These are phyloP conservation scores for Mycena galericulata DNA, from an alignment of 768 basidiomycete species.

Conservation along the genomic window DNA sequence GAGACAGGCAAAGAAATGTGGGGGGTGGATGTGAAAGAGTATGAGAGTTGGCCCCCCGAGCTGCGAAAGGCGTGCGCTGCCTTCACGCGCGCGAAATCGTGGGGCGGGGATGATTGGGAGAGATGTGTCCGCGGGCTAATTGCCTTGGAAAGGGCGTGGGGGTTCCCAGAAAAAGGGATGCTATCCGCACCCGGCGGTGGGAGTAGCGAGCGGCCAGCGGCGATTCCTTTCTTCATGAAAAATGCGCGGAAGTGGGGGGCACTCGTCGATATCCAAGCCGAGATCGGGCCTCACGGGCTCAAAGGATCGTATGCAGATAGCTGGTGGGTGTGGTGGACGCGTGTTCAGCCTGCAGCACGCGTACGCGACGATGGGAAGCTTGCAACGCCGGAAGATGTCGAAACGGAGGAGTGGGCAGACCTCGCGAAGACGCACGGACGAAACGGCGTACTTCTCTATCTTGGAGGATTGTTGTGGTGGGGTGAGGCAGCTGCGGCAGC, in stretches of 20 bases:
- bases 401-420: background rate
- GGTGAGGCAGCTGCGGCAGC: background rate
- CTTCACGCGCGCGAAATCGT: background rate
- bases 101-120: slow-evolving; percentile 9
- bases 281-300: background rate
- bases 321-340: slow-evolving; percentile 13
- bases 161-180: background rate
- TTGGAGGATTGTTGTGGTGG: slow-evolving; percentile 14
- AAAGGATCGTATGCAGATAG: background rate
- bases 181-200: background rate
- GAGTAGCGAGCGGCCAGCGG: background rate
- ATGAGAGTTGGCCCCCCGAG: too few relatives aligned
- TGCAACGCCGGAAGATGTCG: background rate
- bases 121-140: background rate
- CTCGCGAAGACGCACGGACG: background rate
- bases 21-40: background rate
- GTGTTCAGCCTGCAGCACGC: background rate
- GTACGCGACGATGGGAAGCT: background rate
- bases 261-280: background rate
- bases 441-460: slow-evolving; percentile 12
- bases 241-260: background rate
- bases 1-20: too few relatives aligned
- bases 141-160: background rate
- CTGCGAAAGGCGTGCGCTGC: background rate
- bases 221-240: background rate